Evolutionary conservation across 768 basidiomycete genomes (phyloP), one percentile per base, ranked within the genome.

Genomic region (Mycena leptocephala): DNA sequence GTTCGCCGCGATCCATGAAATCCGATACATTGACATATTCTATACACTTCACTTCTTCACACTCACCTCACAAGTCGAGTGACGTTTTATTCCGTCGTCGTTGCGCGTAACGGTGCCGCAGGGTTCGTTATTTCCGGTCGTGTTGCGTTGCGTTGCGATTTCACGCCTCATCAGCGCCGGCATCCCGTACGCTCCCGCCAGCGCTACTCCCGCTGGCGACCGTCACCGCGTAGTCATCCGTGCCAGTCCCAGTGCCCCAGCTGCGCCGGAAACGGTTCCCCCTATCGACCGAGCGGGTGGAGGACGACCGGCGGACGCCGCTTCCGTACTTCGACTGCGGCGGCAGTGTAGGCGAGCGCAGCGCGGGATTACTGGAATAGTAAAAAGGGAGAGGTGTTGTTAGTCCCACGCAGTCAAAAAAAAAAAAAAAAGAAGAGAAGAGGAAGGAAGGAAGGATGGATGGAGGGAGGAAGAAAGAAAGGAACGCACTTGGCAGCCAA

Each of bases 401-500:
- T 26, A 62, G 59, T 26, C 28, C 14, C 2, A 11, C 3, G 35
- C 22, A 24, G n/a, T 35, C 8, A 64, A 48, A 30, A 56, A 30
- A 4, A 53, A 69, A 7, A 74, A 18, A 76, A 30, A n/a, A 46
- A 68, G 35, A 33, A 64, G 7, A 53, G 65, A 7, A 74, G 14
- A 76, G 35, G 20, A 46, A 68, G 35, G 30, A 64, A 79, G n/a
- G n/a, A n/a, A n/a, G n/a, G n/a, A n/a, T n/a, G n/a, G n/a, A n/a
- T n/a, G n/a, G n/a, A n/a, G n/a, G n/a, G n/a, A n/a, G n/a, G 7
- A 53, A 69, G 11, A 74, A 18, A 76, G 35, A n/a, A 46, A 68
- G 35, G 30, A 64, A 79, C 84, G 75, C 70, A 86, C 87, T 85
- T 91, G 22, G 90, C 90, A 18, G 85, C 83, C 79, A 96, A 84